These are phyloP conservation scores for Pistacia integerrima DNA, from an alignment of 345 rosid genomes.

Conservation along the genomic window DNA sequence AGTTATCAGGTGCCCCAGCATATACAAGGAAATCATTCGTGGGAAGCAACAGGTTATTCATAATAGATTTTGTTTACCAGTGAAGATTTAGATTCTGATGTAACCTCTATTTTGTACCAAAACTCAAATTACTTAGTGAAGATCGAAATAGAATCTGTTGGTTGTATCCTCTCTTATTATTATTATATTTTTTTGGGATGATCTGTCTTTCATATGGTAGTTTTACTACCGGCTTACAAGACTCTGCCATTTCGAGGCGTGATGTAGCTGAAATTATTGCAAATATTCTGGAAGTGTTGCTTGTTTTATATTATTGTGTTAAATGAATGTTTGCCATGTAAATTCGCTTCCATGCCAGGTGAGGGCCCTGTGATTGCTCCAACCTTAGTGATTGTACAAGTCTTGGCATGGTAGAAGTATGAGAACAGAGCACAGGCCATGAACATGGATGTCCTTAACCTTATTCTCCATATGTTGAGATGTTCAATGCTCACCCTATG, in stretches of 20 bases:
- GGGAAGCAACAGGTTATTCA: background rate
- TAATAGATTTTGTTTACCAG: background rate
- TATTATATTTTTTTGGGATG: too few species aligned
- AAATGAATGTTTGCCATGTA: background rate
- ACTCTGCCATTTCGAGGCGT: background rate
- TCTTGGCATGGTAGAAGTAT: background rate
- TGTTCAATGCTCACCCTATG: background rate
- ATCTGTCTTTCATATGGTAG: background rate
- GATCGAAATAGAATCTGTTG: background rate
- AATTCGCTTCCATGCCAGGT: slow-evolving; percentile 1
- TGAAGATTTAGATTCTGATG: slow-evolving; percentile 6
- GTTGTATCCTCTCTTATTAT: background rate
- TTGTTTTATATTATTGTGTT: background rate
- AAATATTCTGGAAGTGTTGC: background rate
- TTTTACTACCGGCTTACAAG: background rate
- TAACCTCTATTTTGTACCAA: background rate
- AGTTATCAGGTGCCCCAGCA: background rate
- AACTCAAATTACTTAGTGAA: slow-evolving; percentile 12
- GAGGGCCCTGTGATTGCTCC: background rate
- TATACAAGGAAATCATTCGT: slow-evolving; percentile 8
- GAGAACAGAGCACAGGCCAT: background rate
- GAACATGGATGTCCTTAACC: background rate
- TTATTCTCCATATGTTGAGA: background rate
- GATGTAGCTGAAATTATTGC: background rate
- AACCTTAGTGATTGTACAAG: background rate